Conservation (phyloP, 129 eudicot species). For the carrot (Daucus carota) region DNA sequence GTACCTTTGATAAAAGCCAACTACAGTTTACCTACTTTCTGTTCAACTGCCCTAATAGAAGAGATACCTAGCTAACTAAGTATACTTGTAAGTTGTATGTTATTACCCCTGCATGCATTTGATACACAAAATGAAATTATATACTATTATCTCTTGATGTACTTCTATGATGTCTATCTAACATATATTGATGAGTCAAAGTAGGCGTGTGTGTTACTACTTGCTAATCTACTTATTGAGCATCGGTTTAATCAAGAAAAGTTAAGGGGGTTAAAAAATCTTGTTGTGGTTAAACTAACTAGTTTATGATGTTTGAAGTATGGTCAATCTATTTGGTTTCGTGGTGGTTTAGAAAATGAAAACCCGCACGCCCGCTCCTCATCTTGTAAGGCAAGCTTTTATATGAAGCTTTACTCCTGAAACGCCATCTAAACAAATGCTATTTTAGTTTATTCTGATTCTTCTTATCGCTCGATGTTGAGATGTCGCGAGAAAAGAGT, state of each 20-base stretch:
- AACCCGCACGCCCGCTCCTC: neutral
- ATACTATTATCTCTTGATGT: neutral
- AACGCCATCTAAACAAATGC: too few species aligned
- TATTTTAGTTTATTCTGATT: too few species aligned
- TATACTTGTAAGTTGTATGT: neutral
- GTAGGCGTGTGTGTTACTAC: neutral
- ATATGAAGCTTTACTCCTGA: too few species aligned
- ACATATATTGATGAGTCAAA: neutral
- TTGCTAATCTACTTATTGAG: neutral
- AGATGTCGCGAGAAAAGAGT: too few species aligned
- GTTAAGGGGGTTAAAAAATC: slow-evolving; percentile 4
- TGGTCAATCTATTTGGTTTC: slow-evolving; percentile 15
- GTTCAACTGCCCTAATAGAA: slow-evolving; percentile 65
- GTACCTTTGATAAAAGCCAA: slow-evolving; percentile 53
- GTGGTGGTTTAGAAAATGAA: slow-evolving; percentile 38
- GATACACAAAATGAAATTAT: neutral
- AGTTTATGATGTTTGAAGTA: slow-evolving; percentile 13
- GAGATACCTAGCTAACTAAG: slow-evolving; percentile 26
- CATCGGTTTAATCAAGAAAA: neutral
- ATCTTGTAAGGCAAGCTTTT: neutral
- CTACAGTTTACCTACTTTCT: slow-evolving; percentile 64
- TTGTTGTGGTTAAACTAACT: slow-evolving; percentile 32
- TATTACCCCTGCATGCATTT: neutral
- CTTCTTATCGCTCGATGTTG: too few species aligned
- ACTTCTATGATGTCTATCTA: neutral